A percentile compares a stretch with the other conserved stretches of the same genome.
These are phyloP conservation scores for Metschnikowia hibisci DNA, from an alignment of 805 yeast species.

Conservation along the genomic window DNA sequence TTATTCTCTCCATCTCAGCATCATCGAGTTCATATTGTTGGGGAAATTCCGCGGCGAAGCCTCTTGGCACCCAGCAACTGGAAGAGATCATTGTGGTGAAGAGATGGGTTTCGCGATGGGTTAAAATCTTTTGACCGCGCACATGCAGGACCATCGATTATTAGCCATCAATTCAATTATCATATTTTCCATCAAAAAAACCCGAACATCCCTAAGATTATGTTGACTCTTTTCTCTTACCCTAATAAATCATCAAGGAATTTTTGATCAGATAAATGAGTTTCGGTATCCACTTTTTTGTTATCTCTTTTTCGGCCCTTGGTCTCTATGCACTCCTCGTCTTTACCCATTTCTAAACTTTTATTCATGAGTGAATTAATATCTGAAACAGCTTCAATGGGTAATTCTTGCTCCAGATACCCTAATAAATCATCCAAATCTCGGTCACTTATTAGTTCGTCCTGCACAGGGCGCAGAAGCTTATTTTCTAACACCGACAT, in stretches of 20 bases:
- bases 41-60: slow-evolving; percentile 90
- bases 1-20: slow-evolving; percentile 87
- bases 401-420: not conserved
- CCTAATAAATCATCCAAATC: slow-evolving; percentile 15
- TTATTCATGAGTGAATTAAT: not conserved
- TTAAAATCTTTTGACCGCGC: slow-evolving; percentile 3
- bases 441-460: not conserved
- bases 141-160: not conserved
- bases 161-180: no score
- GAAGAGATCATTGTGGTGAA: slow-evolving; percentile 71
- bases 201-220: not conserved
- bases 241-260: slow-evolving; percentile 21
- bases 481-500: slow-evolving; percentile 23
- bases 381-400: not conserved
- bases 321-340: no score
- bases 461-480: slow-evolving; percentile 9
- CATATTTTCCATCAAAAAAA: no score
- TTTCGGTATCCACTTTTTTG: not conserved
- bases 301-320: not conserved
- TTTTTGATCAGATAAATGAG: slow-evolving; percentile 1
- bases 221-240: no score
- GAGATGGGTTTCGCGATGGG: slow-evolving; percentile 8
- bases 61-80: slow-evolving; percentile 94
- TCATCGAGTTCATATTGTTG: slow-evolving; percentile 84
- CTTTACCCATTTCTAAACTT: no score